Percentiles rank a stretch among this genome's conserved stretches.
Conservation (phyloP, 2,329 filamentous ascomycete species). For the Talaromyces sp. region DNA sequence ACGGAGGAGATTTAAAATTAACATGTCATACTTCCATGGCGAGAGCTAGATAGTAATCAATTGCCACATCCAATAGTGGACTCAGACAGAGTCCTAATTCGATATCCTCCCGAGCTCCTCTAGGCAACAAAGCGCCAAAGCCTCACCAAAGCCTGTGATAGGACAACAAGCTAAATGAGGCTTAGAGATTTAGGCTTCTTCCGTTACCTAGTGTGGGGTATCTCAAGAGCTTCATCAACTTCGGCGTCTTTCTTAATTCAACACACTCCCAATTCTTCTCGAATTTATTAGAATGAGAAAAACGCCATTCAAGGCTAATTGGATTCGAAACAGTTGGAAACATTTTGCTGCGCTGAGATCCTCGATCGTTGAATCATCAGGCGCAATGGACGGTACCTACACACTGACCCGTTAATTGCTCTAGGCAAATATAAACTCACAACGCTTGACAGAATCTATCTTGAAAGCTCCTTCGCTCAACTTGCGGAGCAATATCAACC, state of each 20-base stretch:
- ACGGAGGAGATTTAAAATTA: no score
- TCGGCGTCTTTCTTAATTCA: neutral
- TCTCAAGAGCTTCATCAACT: neutral
- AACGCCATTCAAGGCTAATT: neutral
- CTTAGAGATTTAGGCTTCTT: neutral
- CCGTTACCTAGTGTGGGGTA: neutral
- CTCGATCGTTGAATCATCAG: neutral
- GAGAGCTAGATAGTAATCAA: no score
- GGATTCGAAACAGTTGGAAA: neutral
- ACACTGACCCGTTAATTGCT: neutral
- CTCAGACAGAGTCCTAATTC: no score
- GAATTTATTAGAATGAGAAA: neutral
- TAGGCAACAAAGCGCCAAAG: neutral
- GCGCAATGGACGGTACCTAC: neutral
- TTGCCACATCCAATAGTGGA: no score
- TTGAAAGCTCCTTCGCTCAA: slow-evolving; percentile 5
- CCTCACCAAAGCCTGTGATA: neutral
- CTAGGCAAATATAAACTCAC: neutral
- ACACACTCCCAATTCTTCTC: neutral
- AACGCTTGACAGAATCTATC: neutral
- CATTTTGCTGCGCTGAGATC: neutral
- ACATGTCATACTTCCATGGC: no score
- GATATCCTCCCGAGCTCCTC: neutral
- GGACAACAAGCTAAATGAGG: neutral
- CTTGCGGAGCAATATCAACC: slow-evolving; percentile 9